Base-by-base conservation (phyloP, 2,329 filamentous ascomycete species). In the Cladophialophora carrionii region DNA sequence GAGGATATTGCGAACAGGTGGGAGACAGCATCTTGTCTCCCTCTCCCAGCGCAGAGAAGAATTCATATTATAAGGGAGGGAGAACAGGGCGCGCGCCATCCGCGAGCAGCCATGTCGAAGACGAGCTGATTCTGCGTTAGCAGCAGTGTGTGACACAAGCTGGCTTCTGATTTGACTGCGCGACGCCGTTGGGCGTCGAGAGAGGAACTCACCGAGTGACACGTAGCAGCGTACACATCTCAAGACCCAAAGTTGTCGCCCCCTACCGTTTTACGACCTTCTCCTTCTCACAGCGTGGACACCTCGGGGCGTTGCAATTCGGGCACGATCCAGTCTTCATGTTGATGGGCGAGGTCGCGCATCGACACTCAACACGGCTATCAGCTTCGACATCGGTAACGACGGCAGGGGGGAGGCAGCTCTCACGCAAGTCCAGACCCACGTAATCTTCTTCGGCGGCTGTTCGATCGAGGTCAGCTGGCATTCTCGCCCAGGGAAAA, bases 351-450 rank as follows among this genome's bases (percentile, higher is more conserved):
- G 52, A 54, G 3, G 52, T 54, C 52, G 31, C 52, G 52, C 52
- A 54, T 4, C 29, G 24, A 29, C 52, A 54, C 37, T 43, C 37
- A 17, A n/a, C 17, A n/a, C 8, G 2, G 17, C 37, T 12, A 43
- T 43, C 37, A 43, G 37, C 37, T 6, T 43, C 37, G 37, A 43
- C 37, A 2, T 43, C 37, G 37, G n/a, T 14, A 7, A 17, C 37
- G 17, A 6, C n/a, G n/a, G n/a, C n/a, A 37, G 34, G 34, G 34
- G 12, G 14, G 14, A 17, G 34, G 17, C 37, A n/a, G 37, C 37
- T n/a, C 37, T 43, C 37, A 43, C 37, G 14, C 52, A 54, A 3
- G 52, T 54, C 52, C 52, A 54, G 3, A 54, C 52, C 52, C 52
- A 54, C 4, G 32, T 34, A 12, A 54, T 34, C 10, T 54, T 54